phyloP scores from a whole-genome alignment of 2,329 filamentous ascomycete genomes.

The Aspergillus ochraceoroseus region DNA sequence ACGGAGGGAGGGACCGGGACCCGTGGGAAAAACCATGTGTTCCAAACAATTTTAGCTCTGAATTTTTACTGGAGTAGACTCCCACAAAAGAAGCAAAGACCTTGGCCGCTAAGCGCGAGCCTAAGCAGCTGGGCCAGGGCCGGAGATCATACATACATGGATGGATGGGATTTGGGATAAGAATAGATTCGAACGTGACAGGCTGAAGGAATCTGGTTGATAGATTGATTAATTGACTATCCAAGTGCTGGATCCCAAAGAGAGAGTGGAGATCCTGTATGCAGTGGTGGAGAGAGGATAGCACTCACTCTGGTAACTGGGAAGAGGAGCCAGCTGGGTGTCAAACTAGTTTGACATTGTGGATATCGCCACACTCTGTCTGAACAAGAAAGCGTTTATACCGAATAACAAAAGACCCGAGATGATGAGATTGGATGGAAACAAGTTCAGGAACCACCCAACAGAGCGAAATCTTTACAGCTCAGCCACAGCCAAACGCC shows the following conservation, averaged over 20 bases:
- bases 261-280: too few relatives aligned
- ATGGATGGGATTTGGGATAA: neutral
- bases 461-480: slow-evolving; percentile 12
- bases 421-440: too few relatives aligned
- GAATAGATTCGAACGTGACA: too few relatives aligned
- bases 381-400: too few relatives aligned
- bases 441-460: slow-evolving; percentile 7
- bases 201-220: neutral
- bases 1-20: slow-evolving; percentile 11
- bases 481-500: slow-evolving; percentile 10
- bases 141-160: slow-evolving; percentile 7
- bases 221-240: neutral
- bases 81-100: slow-evolving; percentile 7
- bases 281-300: too few relatives aligned
- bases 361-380: neutral
- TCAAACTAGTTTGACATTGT: too few relatives aligned
- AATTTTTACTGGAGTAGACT: too few relatives aligned
- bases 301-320: too few relatives aligned
- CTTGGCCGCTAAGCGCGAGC: slow-evolving; percentile 15
- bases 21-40: slow-evolving; percentile 19
- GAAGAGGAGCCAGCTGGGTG: too few relatives aligned
- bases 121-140: slow-evolving; percentile 19
- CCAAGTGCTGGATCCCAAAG: too few relatives aligned
- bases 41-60: too few relatives aligned
- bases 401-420: neutral